These are phyloP conservation scores for Erysimum cheiri DNA, from an alignment of 441 rosid genomes.

Conservation along the genomic window DNA sequence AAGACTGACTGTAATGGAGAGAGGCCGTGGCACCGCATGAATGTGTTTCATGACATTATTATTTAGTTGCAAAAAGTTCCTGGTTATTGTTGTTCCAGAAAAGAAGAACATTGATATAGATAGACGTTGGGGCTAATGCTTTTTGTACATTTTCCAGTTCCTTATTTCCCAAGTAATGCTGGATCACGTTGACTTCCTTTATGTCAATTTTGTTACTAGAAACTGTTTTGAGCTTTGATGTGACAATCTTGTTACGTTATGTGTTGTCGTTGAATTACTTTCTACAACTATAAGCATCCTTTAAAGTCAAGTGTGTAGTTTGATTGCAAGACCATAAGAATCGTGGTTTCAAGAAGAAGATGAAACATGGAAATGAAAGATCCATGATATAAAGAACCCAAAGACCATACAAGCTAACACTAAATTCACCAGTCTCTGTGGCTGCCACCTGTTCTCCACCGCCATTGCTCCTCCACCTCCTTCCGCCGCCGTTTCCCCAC, in stretches of 20 bases:
- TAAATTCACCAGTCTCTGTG: slow-evolving; percentile 68
- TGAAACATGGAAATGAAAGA: slow-evolving; percentile 61
- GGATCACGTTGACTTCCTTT: slow-evolving; percentile 4
- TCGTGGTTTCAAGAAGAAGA: slow-evolving; percentile 35
- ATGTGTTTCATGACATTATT: too few relatives aligned
- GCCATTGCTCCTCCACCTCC: slow-evolving; percentile 32
- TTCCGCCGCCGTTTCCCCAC: slow-evolving; percentile 36
- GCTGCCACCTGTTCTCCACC: slow-evolving; percentile 54
- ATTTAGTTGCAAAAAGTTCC: too few relatives aligned
- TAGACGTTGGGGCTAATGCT: slow-evolving; percentile 2
- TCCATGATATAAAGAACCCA: slow-evolving; percentile 75
- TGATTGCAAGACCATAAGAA: background rate
- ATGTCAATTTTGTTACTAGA: slow-evolving; percentile 19
- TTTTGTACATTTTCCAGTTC: slow-evolving; percentile 35
- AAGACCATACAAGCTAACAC: slow-evolving; percentile 79
- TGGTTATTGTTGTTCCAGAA: too few relatives aligned
- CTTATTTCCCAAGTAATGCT: slow-evolving; percentile 33
- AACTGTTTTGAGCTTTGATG: slow-evolving; percentile 6
- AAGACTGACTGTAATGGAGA: too few relatives aligned
- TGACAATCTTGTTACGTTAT: slow-evolving; percentile 15
- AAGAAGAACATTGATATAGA: background rate
- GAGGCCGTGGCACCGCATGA: too few relatives aligned
- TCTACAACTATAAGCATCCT: background rate
- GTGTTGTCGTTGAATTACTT: background rate
- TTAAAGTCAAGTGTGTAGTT: background rate